These are phyloP conservation scores for Austroboletus festivus DNA, from an alignment of 768 basidiomycete genomes.

Conservation along the genomic window DNA sequence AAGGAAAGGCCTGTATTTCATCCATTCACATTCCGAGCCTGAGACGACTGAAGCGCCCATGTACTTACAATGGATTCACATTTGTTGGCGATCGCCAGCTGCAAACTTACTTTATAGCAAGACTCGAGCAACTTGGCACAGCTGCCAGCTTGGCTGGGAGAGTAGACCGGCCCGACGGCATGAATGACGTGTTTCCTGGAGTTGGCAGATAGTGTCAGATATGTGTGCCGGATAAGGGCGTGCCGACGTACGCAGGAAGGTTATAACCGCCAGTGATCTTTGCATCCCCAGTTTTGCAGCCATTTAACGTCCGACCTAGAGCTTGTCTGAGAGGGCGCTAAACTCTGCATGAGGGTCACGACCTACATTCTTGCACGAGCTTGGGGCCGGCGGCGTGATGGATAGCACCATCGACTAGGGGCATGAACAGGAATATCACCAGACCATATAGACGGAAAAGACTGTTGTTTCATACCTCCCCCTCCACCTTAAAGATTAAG, in stretches of 20 bases:
- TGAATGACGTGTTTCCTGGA: constrained; percentile 71
- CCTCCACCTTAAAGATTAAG: constrained; percentile 59
- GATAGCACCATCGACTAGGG: constrained; percentile 77
- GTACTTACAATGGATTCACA: constrained; percentile 58
- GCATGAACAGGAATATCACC: neutral
- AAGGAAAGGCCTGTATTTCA: constrained; percentile 65
- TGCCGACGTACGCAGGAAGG: constrained; percentile 65
- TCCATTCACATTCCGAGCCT: neutral
- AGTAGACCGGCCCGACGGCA: constrained; percentile 73
- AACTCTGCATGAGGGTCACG: neutral
- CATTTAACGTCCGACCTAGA: constrained; percentile 63
- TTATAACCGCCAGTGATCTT: constrained; percentile 79
- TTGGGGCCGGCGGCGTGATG: constrained; percentile 69
- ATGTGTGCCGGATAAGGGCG: neutral
- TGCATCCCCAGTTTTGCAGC: constrained; percentile 68
- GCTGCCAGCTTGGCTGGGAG: constrained; percentile 34
- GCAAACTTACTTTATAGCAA: constrained; percentile 64
- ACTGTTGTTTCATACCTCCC: constrained; percentile 49
- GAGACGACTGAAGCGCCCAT: neutral
- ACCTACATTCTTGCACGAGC: constrained; percentile 67
- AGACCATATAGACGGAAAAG: neutral
- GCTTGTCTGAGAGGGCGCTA: constrained; percentile 34
- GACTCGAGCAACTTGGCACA: constrained; percentile 58
- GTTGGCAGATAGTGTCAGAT: neutral
- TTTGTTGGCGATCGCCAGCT: constrained; percentile 56